A percentile compares a stretch with the other conserved stretches of the same genome.
Evolutionary conservation across 768 basidiomycete genomes (phyloP).

Genomic region (Calocybe cyanea): DNA sequence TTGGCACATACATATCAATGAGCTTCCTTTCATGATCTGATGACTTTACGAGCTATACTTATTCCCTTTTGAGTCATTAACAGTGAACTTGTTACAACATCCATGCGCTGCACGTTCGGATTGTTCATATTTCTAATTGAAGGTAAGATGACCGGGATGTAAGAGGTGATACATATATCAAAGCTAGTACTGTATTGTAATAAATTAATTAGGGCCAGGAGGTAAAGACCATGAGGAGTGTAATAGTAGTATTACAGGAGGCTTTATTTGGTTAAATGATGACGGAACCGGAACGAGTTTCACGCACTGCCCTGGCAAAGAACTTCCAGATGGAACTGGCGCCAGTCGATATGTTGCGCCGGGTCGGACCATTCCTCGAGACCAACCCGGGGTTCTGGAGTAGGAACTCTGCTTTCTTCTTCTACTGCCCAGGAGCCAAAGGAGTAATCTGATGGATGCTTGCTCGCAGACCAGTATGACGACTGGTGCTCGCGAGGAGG

Average conservation of each 20-base stretch:
- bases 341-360: constrained; percentile 45
- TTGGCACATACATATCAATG: neutral
- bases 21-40: neutral
- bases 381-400: constrained; percentile 21
- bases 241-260: no score
- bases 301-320: neutral
- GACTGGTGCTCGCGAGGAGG: constrained; percentile 25
- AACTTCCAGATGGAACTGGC: constrained; percentile 51
- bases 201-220: no score
- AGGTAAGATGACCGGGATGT: no score
- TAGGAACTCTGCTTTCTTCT: constrained; percentile 24
- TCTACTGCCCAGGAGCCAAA: constrained; percentile 37
- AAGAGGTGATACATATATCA: no score
- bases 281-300: no score
- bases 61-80: no score
- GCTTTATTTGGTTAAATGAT: no score
- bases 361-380: constrained; percentile 31
- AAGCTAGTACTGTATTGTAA: no score
- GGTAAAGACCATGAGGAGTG: no score
- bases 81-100: no score
- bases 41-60: constrained; percentile 15
- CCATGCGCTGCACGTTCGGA: no score
- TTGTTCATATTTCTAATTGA: no score
- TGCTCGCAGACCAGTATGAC: constrained; percentile 24
- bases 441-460: constrained; percentile 19